phyloP scores from a whole-genome alignment of 306 rosid species.

The cucumber (Cucumis sativus) region Cucumber_9930_V3 NC_026656.2:13008501-13009000 shows the following conservation, averaged over 20 bases:
- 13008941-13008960: background rate
- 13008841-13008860: slow-evolving; percentile 3
- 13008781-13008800: slow-evolving; percentile 28
- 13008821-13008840: background rate
- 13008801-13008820: slow-evolving; percentile 30
- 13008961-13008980: background rate
- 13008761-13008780: slow-evolving; percentile 22
- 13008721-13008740: slow-evolving; percentile 4
- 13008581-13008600: background rate
- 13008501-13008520: background rate
- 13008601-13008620: background rate
- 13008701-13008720: slow-evolving; percentile 9
- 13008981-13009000: background rate
- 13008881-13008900: background rate
- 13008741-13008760: slow-evolving; percentile 22
- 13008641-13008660: slow-evolving; percentile 10
- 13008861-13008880: slow-evolving; percentile 6
- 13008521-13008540: background rate
- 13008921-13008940: background rate
- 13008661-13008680: slow-evolving; percentile 27
- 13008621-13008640: background rate
- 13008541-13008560: background rate
- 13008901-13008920: background rate
- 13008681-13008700: slow-evolving; percentile 14
- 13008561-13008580: background rate